phyloP scores from a whole-genome alignment of 108 stramenopile species.

The Skeletonema costatum region DNA sequence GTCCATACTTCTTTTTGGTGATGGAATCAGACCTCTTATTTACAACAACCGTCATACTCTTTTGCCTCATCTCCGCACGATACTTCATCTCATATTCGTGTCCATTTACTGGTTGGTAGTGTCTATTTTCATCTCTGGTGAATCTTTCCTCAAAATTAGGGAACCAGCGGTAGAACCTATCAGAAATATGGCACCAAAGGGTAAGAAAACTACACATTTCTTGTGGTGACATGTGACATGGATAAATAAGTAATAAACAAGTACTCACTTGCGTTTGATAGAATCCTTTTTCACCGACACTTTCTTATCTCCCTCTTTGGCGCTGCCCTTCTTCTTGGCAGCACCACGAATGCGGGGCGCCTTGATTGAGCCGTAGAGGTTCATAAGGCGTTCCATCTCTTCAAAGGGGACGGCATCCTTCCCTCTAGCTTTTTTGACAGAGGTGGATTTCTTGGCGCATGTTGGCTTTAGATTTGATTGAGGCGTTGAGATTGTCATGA shows the following conservation, averaged over 20 bases:
- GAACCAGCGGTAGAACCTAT: constrained; percentile 50
- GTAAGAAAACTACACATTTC: not conserved
- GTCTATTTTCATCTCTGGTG: not conserved
- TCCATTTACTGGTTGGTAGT: not conserved
- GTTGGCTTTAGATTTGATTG: not conserved
- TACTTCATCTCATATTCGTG: constrained; percentile 11
- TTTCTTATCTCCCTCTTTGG: not conserved
- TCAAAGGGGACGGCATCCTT: constrained; percentile 8
- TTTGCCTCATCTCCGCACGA: constrained; percentile 1
- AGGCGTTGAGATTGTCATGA: not conserved
- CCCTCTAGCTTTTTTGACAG: not conserved
- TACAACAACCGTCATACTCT: not conserved
- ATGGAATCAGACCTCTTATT: not conserved
- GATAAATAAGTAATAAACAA: not conserved
- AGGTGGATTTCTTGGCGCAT: not conserved
- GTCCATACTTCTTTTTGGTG: not conserved
- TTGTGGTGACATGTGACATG: not conserved
- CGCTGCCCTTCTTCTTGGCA: not conserved
- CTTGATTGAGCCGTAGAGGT: constrained; percentile 4
- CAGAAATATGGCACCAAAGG: not conserved
- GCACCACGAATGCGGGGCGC: not conserved
- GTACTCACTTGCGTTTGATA: not conserved
- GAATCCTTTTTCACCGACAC: not conserved
- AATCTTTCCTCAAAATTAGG: constrained; percentile 44
- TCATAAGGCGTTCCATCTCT: constrained; percentile 13